Percentiles rank a stretch among this genome's conserved stretches.
phyloP scores from a whole-genome alignment of 1,284 basidiomycete species.

The Pterulicium gracile region DNA sequence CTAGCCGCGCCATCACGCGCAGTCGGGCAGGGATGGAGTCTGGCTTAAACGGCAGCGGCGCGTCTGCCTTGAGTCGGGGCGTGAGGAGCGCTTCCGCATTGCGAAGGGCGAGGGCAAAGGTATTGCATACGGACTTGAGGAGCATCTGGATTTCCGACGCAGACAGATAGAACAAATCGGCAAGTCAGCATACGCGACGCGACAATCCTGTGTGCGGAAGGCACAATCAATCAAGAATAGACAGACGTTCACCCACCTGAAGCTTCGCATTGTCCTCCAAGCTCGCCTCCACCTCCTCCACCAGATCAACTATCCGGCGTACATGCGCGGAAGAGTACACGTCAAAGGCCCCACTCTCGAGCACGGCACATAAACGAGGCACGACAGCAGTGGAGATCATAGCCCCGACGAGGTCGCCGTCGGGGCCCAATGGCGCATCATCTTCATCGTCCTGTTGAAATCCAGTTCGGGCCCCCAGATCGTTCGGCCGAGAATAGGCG shows the following conservation, averaged over 20 bases:
- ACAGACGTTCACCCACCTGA: constrained; percentile 39
- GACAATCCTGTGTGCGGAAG: constrained; percentile 6
- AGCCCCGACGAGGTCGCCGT: constrained; percentile 81
- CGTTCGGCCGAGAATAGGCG: constrained; percentile 59
- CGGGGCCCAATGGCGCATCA: constrained; percentile 58
- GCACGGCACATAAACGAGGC: constrained; percentile 60
- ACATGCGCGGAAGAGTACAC: constrained; percentile 69
- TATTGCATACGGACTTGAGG: constrained; percentile 47
- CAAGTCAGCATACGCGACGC: too few species aligned
- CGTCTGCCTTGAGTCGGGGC: constrained; percentile 24
- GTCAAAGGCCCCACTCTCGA: constrained; percentile 71
- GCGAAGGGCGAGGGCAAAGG: constrained; percentile 49
- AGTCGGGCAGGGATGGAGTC: constrained; percentile 62
- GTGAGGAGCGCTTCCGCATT: constrained; percentile 34
- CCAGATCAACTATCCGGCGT: constrained; percentile 56
- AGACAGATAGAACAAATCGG: too few species aligned
- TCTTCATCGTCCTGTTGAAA: constrained; percentile 33
- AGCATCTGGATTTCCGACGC: constrained; percentile 36
- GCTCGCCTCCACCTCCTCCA: constrained; percentile 74
- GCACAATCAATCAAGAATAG: constrained; percentile 4
- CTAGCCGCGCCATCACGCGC: constrained; percentile 56
- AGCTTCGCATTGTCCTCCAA: constrained; percentile 61
- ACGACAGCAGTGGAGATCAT: constrained; percentile 81
- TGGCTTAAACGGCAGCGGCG: constrained; percentile 61
- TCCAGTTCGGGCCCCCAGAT: too few species aligned